Percentiles rank a stretch among this genome's conserved stretches.
phyloP scores from a whole-genome alignment of 345 rosid species.

The Populus tremula region DNA sequence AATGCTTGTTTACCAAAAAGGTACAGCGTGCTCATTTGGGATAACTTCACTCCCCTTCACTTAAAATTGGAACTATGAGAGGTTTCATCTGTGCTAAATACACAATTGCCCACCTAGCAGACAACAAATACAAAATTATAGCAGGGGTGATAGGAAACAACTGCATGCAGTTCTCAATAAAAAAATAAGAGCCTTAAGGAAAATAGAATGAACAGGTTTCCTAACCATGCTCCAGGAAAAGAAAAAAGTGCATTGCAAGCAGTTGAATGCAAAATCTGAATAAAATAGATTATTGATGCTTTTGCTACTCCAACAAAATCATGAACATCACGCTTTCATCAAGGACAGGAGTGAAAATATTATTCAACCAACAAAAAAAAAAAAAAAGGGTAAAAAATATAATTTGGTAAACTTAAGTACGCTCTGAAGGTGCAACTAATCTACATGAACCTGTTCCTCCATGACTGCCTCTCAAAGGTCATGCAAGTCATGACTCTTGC shows the following conservation, averaged over 20 bases:
- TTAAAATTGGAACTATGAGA: constrained; percentile 86
- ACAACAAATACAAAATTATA: neutral
- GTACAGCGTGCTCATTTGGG: neutral
- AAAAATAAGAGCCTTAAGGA: neutral
- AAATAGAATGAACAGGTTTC: neutral
- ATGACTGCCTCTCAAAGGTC: neutral
- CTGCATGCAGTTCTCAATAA: neutral
- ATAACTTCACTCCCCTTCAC: constrained; percentile 61
- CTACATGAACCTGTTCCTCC: neutral
- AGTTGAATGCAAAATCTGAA: neutral
- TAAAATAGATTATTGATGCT: neutral
- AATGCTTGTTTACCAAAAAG: constrained; percentile 25
- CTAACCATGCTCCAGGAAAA: neutral
- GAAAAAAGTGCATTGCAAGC: neutral
- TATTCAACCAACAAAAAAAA: neutral
- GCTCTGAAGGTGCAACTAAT: neutral
- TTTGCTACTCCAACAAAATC: neutral
- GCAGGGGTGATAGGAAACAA: neutral
- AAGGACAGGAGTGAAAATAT: neutral
- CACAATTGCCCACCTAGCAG: constrained; percentile 93
- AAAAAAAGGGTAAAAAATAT: neutral
- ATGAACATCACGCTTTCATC: neutral
- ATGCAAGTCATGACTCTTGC: neutral
- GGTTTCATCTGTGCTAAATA: constrained; percentile 98
- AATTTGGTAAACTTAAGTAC: neutral